Conservation (phyloP, 2,329 filamentous ascomycete genomes). For the Fusarium xylarioides region DNA sequence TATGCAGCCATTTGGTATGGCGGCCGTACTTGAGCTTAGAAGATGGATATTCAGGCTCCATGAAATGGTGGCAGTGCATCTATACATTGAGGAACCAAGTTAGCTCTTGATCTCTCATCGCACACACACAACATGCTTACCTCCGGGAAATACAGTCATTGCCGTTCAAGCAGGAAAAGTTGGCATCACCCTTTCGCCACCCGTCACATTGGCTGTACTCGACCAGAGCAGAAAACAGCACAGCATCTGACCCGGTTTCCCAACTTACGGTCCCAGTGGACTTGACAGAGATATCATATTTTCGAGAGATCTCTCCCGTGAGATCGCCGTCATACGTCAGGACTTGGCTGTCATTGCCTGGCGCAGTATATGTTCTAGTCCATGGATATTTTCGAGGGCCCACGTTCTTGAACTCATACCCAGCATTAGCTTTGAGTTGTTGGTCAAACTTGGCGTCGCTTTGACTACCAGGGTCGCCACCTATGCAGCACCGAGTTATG, state of each 20-base stretch:
- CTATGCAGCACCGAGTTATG: no score
- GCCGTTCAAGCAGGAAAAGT: neutral
- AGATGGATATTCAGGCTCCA: neutral
- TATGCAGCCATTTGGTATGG: neutral
- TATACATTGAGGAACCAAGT: neutral
- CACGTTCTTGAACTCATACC: no score
- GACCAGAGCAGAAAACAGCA: neutral
- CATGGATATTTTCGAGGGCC: no score
- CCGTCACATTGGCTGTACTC: neutral
- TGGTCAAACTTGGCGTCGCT: no score
- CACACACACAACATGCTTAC: neutral
- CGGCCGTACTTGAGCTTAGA: neutral
- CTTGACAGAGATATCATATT: neutral
- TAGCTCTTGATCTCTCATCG: neutral
- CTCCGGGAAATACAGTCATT: neutral
- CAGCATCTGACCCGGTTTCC: neutral
- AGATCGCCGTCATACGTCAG: neutral
- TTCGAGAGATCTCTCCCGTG: neutral
- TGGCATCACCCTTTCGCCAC: neutral
- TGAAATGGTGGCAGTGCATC: neutral
- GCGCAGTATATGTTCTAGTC: no score
- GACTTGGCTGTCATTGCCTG: no score
- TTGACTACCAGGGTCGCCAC: no score
- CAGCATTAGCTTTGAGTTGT: no score
- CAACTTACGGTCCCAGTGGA: neutral